Base-by-base conservation (phyloP, 257 asterid species). In the Solanum acaule region DNA sequence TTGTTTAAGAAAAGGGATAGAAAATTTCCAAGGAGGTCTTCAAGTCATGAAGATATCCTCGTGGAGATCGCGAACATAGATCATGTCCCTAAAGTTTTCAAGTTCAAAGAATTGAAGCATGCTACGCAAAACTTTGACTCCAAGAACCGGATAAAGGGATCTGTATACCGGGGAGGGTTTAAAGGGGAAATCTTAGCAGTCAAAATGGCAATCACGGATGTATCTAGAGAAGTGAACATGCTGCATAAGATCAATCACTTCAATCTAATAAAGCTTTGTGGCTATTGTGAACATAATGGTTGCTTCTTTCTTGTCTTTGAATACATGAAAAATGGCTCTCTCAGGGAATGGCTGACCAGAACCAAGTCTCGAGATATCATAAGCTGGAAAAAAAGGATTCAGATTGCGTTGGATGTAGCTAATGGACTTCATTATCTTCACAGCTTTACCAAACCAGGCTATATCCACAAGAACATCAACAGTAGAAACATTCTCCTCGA, bases 371-470 rank as follows among this genome's bases (percentile, higher is more conserved):
- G 73, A 79, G 90, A 63, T 2, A 29, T 27, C 27, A 76, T 87
- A 63, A 87, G 89, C 77, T 93, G 94, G 95, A 85, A 22, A n/a
- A 87, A 75, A 86, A 85, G 85, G 88, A 85, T 93, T 33, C 89
- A 89, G 81, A 93, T 94, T n/a, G 98, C 95, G 3, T 89, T 92
- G 27, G 96, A 94, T 84, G 91, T 94, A 31, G 94, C 96, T 33
- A 91, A 92, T 44, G 96, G 96, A 63, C 96, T 94, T 88, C 94
- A 91, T 87, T 94, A 94, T 84, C 96, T 93, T 88, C 98, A 94
- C 92, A 90, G 72, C 88, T 94, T 91, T 49, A 88, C 94, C 20
- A 91, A 88, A 85, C 96, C 96, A 76, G 93, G 93, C 3, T 92
- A 91, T 56, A 90, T 87, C 2, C 96, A 94, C 89, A 92, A 91